Conservation (phyloP, 495 filamentous ascomycete genomes). For the Talaromyces liani region DNA sequence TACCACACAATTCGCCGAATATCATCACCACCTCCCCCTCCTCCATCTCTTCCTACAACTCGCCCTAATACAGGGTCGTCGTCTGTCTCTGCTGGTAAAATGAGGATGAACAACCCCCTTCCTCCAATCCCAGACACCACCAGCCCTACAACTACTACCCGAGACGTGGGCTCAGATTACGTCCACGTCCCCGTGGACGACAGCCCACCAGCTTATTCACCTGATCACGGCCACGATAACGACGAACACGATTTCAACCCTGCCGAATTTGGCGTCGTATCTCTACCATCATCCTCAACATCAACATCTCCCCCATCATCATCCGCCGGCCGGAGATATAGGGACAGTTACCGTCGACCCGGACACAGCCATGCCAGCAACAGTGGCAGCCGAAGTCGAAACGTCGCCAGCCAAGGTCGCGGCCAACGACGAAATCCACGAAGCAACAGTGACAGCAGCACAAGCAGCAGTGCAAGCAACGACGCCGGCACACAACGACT, state of each 20-base stretch:
- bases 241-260: constrained; percentile 1
- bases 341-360: constrained; percentile 28
- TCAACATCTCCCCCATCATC: background rate
- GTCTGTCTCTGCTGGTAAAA: background rate
- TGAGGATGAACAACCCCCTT: constrained; percentile 16
- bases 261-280: constrained; percentile 17
- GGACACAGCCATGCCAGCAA: constrained; percentile 11
- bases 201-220: background rate
- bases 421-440: constrained; percentile 2
- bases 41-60: background rate
- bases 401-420: background rate
- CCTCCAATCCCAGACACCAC: constrained; percentile 22
- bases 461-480: constrained; percentile 6
- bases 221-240: background rate
- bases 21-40: constrained; percentile 3
- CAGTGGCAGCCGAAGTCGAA: constrained; percentile 1
- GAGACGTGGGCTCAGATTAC: background rate
- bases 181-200: background rate
- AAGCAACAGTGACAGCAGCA: constrained; percentile 15
- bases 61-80: background rate
- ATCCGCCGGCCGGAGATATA: constrained; percentile 6
- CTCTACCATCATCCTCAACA: constrained; percentile 15
- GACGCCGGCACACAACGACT: constrained; percentile 1
- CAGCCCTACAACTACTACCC: background rate
- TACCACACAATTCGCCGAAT: constrained; percentile 6